phyloP scores from a whole-genome alignment of 2,329 filamentous ascomycete species.

The Fusarium floridanum region DNA sequence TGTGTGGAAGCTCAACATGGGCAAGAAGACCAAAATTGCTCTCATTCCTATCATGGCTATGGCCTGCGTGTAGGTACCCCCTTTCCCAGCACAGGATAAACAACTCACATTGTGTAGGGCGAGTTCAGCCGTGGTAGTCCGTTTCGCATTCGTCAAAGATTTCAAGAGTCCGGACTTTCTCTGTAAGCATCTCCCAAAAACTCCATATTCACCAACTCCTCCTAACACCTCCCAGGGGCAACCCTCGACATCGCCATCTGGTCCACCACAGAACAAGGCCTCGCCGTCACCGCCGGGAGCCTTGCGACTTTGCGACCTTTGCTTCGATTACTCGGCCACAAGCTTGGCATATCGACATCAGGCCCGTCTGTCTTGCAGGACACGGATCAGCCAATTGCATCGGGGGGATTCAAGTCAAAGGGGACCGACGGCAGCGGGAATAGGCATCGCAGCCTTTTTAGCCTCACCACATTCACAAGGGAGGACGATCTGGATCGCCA shows the following conservation, averaged over 20 bases:
- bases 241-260: constrained; percentile 62
- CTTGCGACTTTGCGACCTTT: constrained; percentile 63
- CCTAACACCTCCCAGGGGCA: constrained; percentile 45
- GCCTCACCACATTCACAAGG: constrained; percentile 47
- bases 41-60: constrained; percentile 67
- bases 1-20: constrained; percentile 68
- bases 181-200: constrained; percentile 48
- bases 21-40: constrained; percentile 62
- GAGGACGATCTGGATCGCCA: constrained; percentile 40
- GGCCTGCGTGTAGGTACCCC: constrained; percentile 62
- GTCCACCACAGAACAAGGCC: constrained; percentile 61
- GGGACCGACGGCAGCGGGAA: constrained; percentile 17
- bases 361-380: constrained; percentile 37
- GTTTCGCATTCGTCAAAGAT: constrained; percentile 55
- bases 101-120: constrained; percentile 50
- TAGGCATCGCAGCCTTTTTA: constrained; percentile 42
- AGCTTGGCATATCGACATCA: constrained; percentile 47
- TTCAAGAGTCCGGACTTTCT: constrained; percentile 59
- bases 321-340: constrained; percentile 50
- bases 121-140: constrained; percentile 59
- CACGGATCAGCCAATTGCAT: constrained; percentile 26
- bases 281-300: constrained; percentile 63
- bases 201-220: constrained; percentile 1
- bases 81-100: not conserved
- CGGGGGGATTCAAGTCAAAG: constrained; percentile 10